phyloP scores from a whole-genome alignment of 306 rosid species.

The Vigna radiata region DNA sequence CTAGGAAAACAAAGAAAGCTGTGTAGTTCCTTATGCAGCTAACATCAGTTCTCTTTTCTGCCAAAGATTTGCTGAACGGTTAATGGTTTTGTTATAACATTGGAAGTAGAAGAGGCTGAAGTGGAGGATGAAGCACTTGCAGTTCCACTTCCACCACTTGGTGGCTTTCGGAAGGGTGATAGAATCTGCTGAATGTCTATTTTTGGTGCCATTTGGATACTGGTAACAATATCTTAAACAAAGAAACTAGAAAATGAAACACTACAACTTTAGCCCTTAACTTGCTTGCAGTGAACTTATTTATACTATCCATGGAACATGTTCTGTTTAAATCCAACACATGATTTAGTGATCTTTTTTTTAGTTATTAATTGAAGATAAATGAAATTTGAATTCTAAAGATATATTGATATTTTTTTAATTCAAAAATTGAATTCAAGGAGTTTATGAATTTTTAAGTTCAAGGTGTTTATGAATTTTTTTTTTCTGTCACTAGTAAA shows the following conservation, averaged over 20 bases:
- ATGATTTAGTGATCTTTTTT: too few species aligned
- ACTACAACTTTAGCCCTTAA: not conserved
- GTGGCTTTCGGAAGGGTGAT: not conserved
- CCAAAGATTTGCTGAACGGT: conserved; percentile 11
- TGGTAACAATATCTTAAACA: not conserved
- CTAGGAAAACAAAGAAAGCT: not conserved
- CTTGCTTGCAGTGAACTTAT: not conserved
- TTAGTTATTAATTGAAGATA: too few species aligned
- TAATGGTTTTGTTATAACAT: not conserved
- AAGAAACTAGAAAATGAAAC: not conserved
- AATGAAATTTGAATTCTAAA: too few species aligned
- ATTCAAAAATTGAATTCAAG: too few species aligned
- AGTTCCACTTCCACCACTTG: conserved; percentile 2
- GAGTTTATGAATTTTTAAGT: too few species aligned
- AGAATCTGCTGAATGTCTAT: conserved; percentile 6
- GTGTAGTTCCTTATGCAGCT: not conserved
- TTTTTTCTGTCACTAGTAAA: too few species aligned
- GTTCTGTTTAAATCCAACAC: not conserved
- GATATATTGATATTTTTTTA: too few species aligned
- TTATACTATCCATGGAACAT: not conserved
- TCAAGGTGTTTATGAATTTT: too few species aligned
- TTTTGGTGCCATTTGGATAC: conserved; percentile 19
- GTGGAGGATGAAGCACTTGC: not conserved
- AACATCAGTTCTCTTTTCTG: not conserved
- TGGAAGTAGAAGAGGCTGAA: not conserved